Base-by-base conservation (phyloP, 441 rosid species). In the Gossypium davidsonii region DNA sequence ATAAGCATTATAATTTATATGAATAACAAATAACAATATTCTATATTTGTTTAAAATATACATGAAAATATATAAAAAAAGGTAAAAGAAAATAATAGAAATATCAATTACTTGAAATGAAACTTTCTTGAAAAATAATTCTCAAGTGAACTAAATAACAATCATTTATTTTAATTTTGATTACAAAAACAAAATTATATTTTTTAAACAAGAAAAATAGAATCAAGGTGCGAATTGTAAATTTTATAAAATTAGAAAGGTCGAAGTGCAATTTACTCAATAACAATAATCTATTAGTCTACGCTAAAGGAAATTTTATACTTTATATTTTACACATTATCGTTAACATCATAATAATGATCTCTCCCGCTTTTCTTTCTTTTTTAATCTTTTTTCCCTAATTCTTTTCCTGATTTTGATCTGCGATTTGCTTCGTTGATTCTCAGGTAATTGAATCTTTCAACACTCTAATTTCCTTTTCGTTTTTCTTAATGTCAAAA, bases 401-500 rank as follows among this genome's bases (percentile, higher is more conserved):
- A 37, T 0, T 9, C 1, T 2, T 18, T 21, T 9, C 59, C 56
- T 10, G 77, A 55, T 42, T 66, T 57, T 74, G 77, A 74, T 74
- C 72, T 56, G 23, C 57, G 34, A 55, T 67, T 66, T 15, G 31
- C 48, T 26, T 67, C 49, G 72, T 67, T 56, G 77, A 66, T 23
- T 74, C 37, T 66, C 37, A 67, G 77, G 77, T 74, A 66, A 44
- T 42, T 56, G 57, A 34, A 46, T 46, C 71, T 8, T 25, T 46
- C 14, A 15, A 1, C 21, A 2, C 66, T 6, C 20, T 23, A 44
- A 46, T 55, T 67, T 44, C 59, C 6, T 26, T 8, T 23, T 26
- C 57, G 6, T 5, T 39, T 42, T 3, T 11, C 42, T 1, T 15
- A 74, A 74, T 66, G 23, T 66, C 66, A 21, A 25, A 25, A 25